Conservation (phyloP, 2,329 filamentous ascomycete species). For the Talaromyces atroroseus region DNA sequence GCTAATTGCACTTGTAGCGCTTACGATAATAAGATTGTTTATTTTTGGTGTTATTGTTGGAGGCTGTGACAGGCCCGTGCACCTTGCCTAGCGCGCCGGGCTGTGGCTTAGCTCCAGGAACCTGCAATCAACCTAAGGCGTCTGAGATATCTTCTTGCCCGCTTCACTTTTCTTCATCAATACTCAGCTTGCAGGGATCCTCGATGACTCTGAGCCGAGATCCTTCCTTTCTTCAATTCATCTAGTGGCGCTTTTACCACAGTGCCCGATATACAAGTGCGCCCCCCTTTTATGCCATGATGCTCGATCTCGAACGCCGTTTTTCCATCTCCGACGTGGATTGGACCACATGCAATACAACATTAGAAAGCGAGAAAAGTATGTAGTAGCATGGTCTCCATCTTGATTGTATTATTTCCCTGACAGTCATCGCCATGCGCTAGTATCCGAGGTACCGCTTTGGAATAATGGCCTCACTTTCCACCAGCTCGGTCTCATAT, state of each 20-base stretch:
- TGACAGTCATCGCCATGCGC: background rate
- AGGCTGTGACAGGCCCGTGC: background rate
- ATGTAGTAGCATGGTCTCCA: conserved; percentile 16
- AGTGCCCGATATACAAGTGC: background rate
- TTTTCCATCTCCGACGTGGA: conserved; percentile 4
- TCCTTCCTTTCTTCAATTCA: background rate
- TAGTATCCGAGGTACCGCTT: conserved; percentile 46
- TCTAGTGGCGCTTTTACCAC: background rate
- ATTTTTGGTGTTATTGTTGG: background rate
- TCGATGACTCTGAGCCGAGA: background rate
- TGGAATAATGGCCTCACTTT: conserved; percentile 51
- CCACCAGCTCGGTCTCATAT: conserved; percentile 51
- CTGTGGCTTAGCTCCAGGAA: conserved; percentile 9
- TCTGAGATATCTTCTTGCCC: background rate
- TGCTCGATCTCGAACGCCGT: conserved; percentile 9
- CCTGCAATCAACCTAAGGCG: background rate
- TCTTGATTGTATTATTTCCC: background rate
- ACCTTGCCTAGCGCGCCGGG: background rate
- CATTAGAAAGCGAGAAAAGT: conserved; percentile 44
- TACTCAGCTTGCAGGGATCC: background rate
- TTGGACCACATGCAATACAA: conserved; percentile 45
- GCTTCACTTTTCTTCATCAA: background rate
- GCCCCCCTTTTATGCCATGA: background rate
- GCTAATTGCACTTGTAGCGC: no score
- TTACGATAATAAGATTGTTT: no score